Evolutionary conservation across 2,329 filamentous ascomycete species (phyloP), one percentile per base, ranked within the genome.

Genomic region (Nigrograna mackinnonii): DNA sequence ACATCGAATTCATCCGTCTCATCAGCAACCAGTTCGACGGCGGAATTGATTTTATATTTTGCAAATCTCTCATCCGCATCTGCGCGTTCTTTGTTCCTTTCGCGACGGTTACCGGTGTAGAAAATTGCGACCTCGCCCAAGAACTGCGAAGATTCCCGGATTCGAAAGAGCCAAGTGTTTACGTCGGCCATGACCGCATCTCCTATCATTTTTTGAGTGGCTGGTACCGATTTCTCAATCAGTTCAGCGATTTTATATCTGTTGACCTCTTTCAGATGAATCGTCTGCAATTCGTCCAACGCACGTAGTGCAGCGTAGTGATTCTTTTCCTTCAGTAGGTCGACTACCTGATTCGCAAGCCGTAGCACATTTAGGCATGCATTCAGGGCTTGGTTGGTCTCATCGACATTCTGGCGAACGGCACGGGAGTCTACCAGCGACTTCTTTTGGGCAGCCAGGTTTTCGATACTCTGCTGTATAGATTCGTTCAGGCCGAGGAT

Each of bases 161-260:
- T 95, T 17, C 89, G 85, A 61, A 87, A 99, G 7, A 99, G 77
- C 94, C 94, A 99, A 1, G 91, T 96, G 63, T 97, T 97, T 41
- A 99, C 73, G 69, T 99, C 94, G 2, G 83, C 87, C 90, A 97
- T 97, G 54, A 99, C 94, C 12, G 91, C 91, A 69, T 97, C 92
- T 4, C 92, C 92, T 43, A 99, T 96, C 37, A 89, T 84, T 60
- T 89, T 91, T 60, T 96, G 91, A 1, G 91, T 96, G 3, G 89
- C 85, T 1, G 94, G 94, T 22, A 97, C 92, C 1, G 92, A 97
- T 56, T 90, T 91, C 67, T 96, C 92, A 52, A 99, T 97, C 74
- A 96, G 83, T 62, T 95, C 90, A 22, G 94, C 94, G 51, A 99
- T 86, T 61, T 91, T 92, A 70, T 96, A 95, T 52, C 96, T 90